These are phyloP conservation scores for Coemansia sp. DNA, from an alignment of 192 early-diverging fungal species.

Conservation along the genomic window DNA sequence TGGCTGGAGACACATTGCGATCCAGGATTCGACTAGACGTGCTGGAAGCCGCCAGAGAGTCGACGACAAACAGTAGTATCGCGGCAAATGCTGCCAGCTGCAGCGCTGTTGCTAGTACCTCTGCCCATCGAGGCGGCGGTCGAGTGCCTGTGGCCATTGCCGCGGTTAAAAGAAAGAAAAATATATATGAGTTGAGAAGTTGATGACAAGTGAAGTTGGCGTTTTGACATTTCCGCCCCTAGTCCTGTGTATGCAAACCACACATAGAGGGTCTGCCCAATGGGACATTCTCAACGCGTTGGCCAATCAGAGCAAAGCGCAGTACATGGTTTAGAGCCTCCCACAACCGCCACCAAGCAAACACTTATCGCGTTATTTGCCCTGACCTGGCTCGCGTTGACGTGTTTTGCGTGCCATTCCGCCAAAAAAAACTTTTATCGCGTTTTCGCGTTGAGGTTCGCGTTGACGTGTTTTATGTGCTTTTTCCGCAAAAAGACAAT, in stretches of 20 bases:
- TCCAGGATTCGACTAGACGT: conserved; percentile 9
- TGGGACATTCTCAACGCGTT: not conserved
- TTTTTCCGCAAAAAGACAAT: not conserved
- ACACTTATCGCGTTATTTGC: not conserved
- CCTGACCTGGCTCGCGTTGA: not conserved
- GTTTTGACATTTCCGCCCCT: too few species aligned
- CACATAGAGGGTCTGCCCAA: not conserved
- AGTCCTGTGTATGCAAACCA: not conserved
- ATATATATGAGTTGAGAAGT: too few species aligned
- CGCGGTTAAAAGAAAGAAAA: not conserved
- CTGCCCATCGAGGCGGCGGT: not conserved
- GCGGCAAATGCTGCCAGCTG: conserved; percentile 16
- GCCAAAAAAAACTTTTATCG: not conserved
- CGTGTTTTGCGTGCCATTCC: conserved; percentile 4
- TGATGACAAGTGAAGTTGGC: too few species aligned
- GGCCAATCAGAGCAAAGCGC: not conserved
- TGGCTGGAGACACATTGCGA: conserved; percentile 1
- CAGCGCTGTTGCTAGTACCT: conserved; percentile 1
- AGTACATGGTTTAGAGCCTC: too few species aligned
- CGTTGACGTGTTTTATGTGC: conserved; percentile 5
- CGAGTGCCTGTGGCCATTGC: not conserved
- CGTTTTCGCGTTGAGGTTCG: conserved; percentile 4
- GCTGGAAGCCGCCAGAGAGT: conserved; percentile 21
- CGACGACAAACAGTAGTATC: conserved; percentile 21
- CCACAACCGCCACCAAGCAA: not conserved